These are phyloP conservation scores for Leishmania mexicana DNA, from an alignment of 208 protist species.

Conservation along the genomic window DNA sequence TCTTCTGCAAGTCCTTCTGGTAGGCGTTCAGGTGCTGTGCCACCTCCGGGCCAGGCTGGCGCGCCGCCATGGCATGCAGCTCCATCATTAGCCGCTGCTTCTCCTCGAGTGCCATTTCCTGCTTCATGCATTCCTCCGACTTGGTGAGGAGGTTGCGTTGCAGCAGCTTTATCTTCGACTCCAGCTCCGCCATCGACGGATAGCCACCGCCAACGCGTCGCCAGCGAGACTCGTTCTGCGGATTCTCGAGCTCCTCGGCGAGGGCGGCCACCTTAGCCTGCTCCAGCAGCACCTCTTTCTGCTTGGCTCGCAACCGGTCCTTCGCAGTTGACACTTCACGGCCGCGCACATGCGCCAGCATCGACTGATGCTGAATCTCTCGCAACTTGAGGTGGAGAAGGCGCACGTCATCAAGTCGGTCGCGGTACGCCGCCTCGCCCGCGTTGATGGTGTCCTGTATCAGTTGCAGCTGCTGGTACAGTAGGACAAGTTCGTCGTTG, in stretches of 20 bases:
- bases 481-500: conserved; percentile 97
- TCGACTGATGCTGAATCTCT: conserved; percentile 91
- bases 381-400: conserved; percentile 69
- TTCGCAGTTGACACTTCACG: conserved; percentile 69
- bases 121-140: conserved; percentile 97
- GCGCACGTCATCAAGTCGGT: conserved; percentile 80
- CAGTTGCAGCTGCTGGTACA: conserved; percentile 98
- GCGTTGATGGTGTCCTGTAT: conserved; percentile 94
- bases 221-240: conserved; percentile 90
- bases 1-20: conserved; percentile 93
- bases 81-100: conserved; percentile 96
- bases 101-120: conserved; percentile 95
- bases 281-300: conserved; percentile 65
- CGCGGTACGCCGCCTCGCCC: conserved; percentile 95
- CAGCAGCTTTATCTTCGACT: conserved; percentile 95
- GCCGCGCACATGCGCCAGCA: conserved; percentile 88
- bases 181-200: conserved; percentile 92
- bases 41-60: conserved; percentile 95
- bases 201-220: conserved; percentile 95
- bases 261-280: conserved; percentile 91
- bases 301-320: conserved; percentile 43
- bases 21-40: conserved; percentile 94
- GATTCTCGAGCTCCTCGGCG: conserved; percentile 97
- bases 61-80: conserved; percentile 94
- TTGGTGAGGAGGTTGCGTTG: conserved; percentile 97